Conservation (phyloP, 352 stramenopile species). For the Pythium catenulatum region DNA sequence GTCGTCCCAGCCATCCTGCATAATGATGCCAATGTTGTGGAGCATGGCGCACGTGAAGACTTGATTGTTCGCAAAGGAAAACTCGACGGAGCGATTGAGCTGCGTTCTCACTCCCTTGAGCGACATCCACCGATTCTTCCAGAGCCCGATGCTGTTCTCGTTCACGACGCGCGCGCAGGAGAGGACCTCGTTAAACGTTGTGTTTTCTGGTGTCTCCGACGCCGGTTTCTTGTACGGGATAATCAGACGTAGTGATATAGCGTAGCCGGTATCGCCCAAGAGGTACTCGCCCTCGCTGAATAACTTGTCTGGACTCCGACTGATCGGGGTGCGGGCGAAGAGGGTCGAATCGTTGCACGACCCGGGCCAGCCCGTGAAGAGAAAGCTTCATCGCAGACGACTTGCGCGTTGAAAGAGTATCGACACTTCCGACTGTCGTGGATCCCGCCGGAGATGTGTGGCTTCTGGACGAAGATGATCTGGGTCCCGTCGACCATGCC, state of each 20-base stretch:
- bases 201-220: conserved; percentile 27
- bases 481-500: conserved; percentile 50
- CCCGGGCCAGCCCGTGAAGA: conserved; percentile 42
- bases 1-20: neutral
- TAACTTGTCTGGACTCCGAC: neutral
- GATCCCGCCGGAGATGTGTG: conserved; percentile 13
- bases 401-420: conserved; percentile 48
- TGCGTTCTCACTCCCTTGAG: conserved; percentile 44
- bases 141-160: conserved; percentile 54
- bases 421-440: conserved; percentile 45
- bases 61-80: neutral
- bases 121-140: conserved; percentile 54
- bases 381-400: conserved; percentile 35
- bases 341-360: conserved; percentile 18
- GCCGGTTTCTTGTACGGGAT: conserved; percentile 18
- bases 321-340: conserved; percentile 18
- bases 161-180: conserved; percentile 42
- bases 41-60: neutral
- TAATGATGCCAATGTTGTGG: conserved; percentile 2
- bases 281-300: conserved; percentile 45
- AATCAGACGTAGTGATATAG: neutral
- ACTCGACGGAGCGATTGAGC: neutral
- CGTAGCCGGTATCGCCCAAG: conserved; percentile 44
- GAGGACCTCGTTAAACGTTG: conserved; percentile 40
- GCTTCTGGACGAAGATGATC: conserved; percentile 39